Evolutionary conservation across 306 rosid species (phyloP).

Genomic region (Hylodesmum podocarpum): DNA sequence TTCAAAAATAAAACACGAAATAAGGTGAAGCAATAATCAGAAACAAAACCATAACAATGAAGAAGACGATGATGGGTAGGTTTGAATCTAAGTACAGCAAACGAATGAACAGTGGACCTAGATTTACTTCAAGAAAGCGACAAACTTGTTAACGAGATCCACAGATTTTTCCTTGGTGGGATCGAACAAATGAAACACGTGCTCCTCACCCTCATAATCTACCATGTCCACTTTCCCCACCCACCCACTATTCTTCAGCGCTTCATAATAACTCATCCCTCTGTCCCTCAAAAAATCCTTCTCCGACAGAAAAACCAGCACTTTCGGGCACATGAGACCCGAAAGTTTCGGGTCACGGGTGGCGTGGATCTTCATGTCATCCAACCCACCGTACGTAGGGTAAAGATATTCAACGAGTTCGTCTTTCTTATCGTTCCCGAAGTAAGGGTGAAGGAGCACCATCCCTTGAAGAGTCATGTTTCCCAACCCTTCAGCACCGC

Average conservation of each 20-base stretch:
- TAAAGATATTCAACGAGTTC: conserved; percentile 16
- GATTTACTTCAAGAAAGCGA: conserved; percentile 19
- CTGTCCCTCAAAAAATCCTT: conserved; percentile 36
- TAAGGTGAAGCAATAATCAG: too few relatives aligned
- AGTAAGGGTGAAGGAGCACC: conserved; percentile 53
- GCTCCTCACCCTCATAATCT: conserved; percentile 42
- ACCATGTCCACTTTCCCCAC: conserved; percentile 30
- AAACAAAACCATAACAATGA: not conserved
- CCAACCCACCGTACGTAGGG: conserved; percentile 31
- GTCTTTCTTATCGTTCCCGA: conserved; percentile 34
- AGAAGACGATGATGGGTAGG: too few relatives aligned
- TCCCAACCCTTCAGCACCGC: not conserved
- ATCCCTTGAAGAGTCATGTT: conserved; percentile 39
- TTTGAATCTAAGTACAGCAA: too few relatives aligned
- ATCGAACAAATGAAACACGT: conserved; percentile 40
- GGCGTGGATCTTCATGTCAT: conserved; percentile 40
- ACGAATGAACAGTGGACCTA: not conserved
- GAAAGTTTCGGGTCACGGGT: conserved; percentile 38
- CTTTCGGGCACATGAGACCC: conserved; percentile 28
- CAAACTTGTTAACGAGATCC: conserved; percentile 18
- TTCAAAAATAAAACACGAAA: not conserved
- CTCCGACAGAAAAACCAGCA: conserved; percentile 45
- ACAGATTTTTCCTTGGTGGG: conserved; percentile 26
- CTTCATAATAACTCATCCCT: conserved; percentile 37
- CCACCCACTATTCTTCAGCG: conserved; percentile 48